These are phyloP conservation scores for Buxus sempervirens DNA, from an alignment of 164 flowering plant genomes.

Conservation along the genomic window DNA sequence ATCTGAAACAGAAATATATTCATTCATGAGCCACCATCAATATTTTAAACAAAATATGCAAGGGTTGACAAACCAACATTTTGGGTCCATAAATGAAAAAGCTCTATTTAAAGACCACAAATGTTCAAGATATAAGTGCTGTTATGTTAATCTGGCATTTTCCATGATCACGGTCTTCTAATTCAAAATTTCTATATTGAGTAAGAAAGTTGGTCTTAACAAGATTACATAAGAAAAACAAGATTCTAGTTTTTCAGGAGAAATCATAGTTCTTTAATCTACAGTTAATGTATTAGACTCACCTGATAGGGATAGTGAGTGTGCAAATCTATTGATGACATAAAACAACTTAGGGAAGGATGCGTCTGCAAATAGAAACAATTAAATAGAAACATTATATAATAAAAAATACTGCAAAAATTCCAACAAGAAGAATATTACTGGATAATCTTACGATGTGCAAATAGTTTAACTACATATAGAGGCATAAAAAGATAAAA, in stretches of 20 bases:
- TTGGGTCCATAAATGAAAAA: too few species aligned
- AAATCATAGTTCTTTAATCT: background rate
- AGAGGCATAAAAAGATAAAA: background rate
- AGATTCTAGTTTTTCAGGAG: background rate
- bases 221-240: too few species aligned
- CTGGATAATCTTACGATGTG: background rate
- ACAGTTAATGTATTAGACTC: background rate
- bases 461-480: background rate
- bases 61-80: too few species aligned
- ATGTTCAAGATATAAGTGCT: too few species aligned
- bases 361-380: slow-evolving; percentile 60
- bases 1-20: too few species aligned
- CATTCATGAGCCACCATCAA: too few species aligned
- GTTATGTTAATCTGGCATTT: too few species aligned
- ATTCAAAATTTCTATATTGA: too few species aligned
- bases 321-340: slow-evolving; percentile 86
- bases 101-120: too few species aligned
- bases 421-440: background rate
- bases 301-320: slow-evolving; percentile 90
- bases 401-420: background rate
- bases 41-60: too few species aligned
- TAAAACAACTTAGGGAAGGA: slow-evolving; percentile 81
- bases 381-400: background rate
- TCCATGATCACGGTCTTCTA: too few species aligned
- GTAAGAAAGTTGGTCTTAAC: too few species aligned